Evolutionary conservation across 1,139 yeast species (phyloP).

Genomic region (Groenewaldozyma sp.): DNA sequence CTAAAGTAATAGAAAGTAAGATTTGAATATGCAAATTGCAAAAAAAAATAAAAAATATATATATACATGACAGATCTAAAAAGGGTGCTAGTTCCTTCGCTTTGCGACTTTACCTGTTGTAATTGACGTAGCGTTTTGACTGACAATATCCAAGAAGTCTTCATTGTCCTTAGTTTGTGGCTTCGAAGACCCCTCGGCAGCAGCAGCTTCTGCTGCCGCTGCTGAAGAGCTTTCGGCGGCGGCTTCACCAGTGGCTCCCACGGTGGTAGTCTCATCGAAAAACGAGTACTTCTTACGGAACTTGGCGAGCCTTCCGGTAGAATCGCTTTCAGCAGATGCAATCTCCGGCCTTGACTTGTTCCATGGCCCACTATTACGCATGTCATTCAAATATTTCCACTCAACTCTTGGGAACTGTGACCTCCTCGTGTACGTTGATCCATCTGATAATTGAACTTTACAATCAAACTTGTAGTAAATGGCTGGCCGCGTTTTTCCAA

Average conservation of each 20-base stretch:
- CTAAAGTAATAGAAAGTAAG: too few relatives aligned
- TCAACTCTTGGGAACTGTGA: slow-evolving; percentile 87
- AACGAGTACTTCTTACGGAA: slow-evolving; percentile 67
- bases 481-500: slow-evolving; percentile 87
- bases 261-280: slow-evolving; percentile 23
- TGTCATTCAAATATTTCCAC: slow-evolving; percentile 77
- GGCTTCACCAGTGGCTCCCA: slow-evolving; percentile 3
- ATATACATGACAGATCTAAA: not conserved
- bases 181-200: not conserved
- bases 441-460: slow-evolving; percentile 81
- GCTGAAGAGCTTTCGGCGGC: slow-evolving; percentile 6
- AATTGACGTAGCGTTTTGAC: slow-evolving; percentile 1
- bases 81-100: not conserved
- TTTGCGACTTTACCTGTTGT: not conserved
- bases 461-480: slow-evolving; percentile 86
- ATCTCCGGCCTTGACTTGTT: slow-evolving; percentile 78
- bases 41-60: not conserved
- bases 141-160: slow-evolving; percentile 1
- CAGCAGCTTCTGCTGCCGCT: slow-evolving; percentile 28
- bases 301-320: slow-evolving; percentile 76
- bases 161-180: not conserved
- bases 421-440: slow-evolving; percentile 74
- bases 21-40: too few relatives aligned
- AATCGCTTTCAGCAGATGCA: slow-evolving; percentile 64
- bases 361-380: slow-evolving; percentile 79